Conservation (phyloP, 164 flowering plant genomes). For the Nelumbo lutea region DNA sequence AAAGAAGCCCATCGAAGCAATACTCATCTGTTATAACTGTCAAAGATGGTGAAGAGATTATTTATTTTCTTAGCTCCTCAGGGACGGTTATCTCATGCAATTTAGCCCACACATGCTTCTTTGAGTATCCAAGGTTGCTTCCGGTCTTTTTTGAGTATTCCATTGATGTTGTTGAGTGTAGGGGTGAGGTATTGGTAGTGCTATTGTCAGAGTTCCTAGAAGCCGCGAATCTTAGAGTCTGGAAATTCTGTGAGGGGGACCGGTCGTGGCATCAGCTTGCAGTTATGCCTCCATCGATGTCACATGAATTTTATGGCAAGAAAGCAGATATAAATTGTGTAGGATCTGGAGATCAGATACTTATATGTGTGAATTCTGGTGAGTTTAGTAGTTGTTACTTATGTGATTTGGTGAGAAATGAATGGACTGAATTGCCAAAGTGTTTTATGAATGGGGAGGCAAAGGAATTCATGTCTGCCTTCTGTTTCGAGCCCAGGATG, state of each 20-base stretch:
- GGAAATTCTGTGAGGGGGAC: slow-evolving; percentile 42
- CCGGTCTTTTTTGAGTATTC: slow-evolving; percentile 61
- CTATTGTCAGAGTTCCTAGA: slow-evolving; percentile 58
- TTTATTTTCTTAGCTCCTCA: slow-evolving; percentile 53
- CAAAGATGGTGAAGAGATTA: slow-evolving; percentile 36
- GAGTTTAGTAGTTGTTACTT: slow-evolving; percentile 34
- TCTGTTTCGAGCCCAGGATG: slow-evolving; percentile 67
- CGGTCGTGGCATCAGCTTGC: slow-evolving; percentile 49
- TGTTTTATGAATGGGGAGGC: slow-evolving; percentile 35
- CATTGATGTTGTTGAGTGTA: slow-evolving; percentile 55
- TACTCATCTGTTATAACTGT: slow-evolving; percentile 45
- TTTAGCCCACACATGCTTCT: slow-evolving; percentile 29
- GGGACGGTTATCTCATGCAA: slow-evolving; percentile 56
- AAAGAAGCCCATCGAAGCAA: slow-evolving; percentile 65
- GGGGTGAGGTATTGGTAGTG: slow-evolving; percentile 48
- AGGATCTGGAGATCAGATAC: slow-evolving; percentile 38
- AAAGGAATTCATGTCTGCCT: slow-evolving; percentile 58
- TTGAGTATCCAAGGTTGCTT: slow-evolving; percentile 53
- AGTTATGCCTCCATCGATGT: slow-evolving; percentile 65
- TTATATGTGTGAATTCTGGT: slow-evolving; percentile 47
- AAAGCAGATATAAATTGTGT: slow-evolving; percentile 70
- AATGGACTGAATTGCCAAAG: slow-evolving; percentile 57
- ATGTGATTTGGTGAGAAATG: slow-evolving; percentile 38
- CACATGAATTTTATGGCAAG: slow-evolving; percentile 59
- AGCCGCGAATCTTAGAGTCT: slow-evolving; percentile 56